phyloP scores from a whole-genome alignment of 176 grass and related monocot genomes.

The Carex myosuroides region DNA sequence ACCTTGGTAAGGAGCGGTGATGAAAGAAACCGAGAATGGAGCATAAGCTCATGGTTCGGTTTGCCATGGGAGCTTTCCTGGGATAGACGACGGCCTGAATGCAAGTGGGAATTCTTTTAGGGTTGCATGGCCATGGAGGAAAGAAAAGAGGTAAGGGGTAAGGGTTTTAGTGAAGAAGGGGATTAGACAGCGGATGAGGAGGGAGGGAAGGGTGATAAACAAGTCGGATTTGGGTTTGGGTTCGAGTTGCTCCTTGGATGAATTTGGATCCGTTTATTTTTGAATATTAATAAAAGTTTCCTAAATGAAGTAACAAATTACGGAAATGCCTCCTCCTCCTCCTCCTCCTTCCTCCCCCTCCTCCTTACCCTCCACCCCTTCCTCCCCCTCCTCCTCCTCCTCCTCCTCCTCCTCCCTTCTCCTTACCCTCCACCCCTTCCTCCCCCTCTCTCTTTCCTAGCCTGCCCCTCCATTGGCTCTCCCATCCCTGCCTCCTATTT shows the following conservation, averaged over 20 bases:
- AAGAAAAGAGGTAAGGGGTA: neutral
- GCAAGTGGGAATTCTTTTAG: neutral
- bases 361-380: no score
- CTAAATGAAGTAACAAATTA: no score
- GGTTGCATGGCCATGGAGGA: neutral
- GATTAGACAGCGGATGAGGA: slow-evolving; percentile 27
- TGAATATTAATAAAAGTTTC: no score
- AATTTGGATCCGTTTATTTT: neutral
- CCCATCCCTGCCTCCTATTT: no score
- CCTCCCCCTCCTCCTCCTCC: no score
- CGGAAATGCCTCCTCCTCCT: no score
- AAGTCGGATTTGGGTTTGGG: neutral
- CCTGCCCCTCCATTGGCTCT: no score
- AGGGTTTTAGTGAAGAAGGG: neutral
- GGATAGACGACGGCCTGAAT: neutral
- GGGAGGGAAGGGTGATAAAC: slow-evolving; percentile 11
- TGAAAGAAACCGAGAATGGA: slow-evolving; percentile 43
- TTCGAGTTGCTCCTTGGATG: neutral
- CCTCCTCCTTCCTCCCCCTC: no score
- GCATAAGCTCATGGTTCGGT: slow-evolving; percentile 37
- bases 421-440: no score
- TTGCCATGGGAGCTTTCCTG: slow-evolving; percentile 45
- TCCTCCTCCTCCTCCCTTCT: no score
- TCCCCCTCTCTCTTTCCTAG: no score
- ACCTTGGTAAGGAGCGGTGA: slow-evolving; percentile 22